A percentile compares a stretch with the other conserved stretches of the same genome.
phyloP scores from a whole-genome alignment of 495 filamentous ascomycete genomes.

The Chaetomium fimeti region DNA sequence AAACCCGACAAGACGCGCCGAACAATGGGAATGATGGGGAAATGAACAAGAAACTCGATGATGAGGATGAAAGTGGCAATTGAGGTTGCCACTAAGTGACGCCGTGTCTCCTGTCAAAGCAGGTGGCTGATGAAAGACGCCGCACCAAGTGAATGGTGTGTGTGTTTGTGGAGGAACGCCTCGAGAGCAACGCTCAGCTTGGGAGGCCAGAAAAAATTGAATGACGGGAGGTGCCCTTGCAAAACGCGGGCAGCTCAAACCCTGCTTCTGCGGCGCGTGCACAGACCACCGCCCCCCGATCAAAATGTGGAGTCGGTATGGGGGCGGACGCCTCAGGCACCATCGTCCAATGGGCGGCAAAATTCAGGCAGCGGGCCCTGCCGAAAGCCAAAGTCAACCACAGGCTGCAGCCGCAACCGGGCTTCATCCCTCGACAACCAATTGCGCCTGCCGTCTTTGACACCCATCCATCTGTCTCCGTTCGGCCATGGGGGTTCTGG shows the following conservation, averaged over 20 bases:
- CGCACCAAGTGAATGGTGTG: conserved; percentile 16
- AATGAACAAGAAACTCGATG: conserved; percentile 15
- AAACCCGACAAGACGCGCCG: conserved; percentile 19
- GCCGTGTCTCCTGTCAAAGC: conserved; percentile 17
- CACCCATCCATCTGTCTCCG: too few relatives aligned
- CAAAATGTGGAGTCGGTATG: conserved; percentile 5
- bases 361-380: conserved; percentile 1
- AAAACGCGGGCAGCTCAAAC: conserved; percentile 23
- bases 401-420: neutral
- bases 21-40: conserved; percentile 14
- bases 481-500: too few relatives aligned
- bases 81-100: conserved; percentile 7
- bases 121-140: conserved; percentile 21
- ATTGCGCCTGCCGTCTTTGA: too few relatives aligned
- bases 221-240: conserved; percentile 2
- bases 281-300: conserved; percentile 22
- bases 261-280: conserved; percentile 15
- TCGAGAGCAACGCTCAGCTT: conserved; percentile 5
- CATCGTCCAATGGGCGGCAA: neutral
- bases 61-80: conserved; percentile 14
- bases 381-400: conserved; percentile 8
- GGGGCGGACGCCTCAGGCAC: conserved; percentile 8
- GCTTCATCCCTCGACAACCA: neutral
- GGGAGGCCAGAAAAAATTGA: conserved; percentile 19
- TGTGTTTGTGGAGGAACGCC: conserved; percentile 15